These are phyloP conservation scores for Effrenium voratum DNA, from an alignment of 73 alveolate genomes.

Conservation along the genomic window DNA sequence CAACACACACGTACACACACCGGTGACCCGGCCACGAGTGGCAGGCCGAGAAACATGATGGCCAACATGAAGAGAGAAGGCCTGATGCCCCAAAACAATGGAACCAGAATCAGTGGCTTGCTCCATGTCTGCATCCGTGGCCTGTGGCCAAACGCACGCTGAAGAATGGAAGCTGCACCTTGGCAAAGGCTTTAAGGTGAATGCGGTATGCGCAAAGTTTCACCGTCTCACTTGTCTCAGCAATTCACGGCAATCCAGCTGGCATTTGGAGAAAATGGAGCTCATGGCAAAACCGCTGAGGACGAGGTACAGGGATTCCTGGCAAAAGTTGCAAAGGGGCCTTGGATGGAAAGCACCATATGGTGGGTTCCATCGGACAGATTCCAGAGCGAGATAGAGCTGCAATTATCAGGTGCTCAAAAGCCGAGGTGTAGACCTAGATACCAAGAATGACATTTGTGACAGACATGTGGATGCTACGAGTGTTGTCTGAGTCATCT, in stretches of 20 bases:
- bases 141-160: conserved; percentile 53
- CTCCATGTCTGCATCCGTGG: not conserved
- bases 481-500: too few relatives aligned
- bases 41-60: conserved; percentile 60
- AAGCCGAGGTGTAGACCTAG: too few relatives aligned
- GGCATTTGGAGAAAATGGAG: conserved; percentile 77
- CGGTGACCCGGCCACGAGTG: not conserved
- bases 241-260: conserved; percentile 44
- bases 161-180: conserved; percentile 74
- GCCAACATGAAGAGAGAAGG: conserved; percentile 89
- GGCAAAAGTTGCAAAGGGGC: not conserved
- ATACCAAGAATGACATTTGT: too few relatives aligned
- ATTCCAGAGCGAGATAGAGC: too few relatives aligned
- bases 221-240: not conserved
- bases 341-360: too few relatives aligned
- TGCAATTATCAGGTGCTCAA: too few relatives aligned
- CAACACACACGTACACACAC: not conserved
- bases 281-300: conserved; percentile 78
- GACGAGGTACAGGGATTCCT: conserved; percentile 63
- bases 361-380: too few relatives aligned
- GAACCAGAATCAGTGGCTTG: not conserved
- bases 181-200: not conserved
- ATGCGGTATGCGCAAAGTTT: not conserved
- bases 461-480: too few relatives aligned
- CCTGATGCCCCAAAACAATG: not conserved